Base-by-base conservation (phyloP, 2,329 filamentous ascomycete genomes). In the Colletotrichum echinochloae region DNA sequence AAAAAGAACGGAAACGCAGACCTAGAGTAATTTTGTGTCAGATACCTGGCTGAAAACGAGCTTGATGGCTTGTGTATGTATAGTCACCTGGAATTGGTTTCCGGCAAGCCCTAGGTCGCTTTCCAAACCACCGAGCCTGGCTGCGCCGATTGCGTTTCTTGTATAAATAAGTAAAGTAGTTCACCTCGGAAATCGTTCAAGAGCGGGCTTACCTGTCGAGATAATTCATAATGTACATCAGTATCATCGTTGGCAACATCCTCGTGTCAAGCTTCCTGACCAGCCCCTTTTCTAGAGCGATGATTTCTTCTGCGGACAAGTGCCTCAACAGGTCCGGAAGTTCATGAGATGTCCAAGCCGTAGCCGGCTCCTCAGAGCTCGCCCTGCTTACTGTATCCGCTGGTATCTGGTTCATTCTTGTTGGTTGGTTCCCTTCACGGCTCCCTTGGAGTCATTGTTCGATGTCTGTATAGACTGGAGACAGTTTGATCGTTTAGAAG, bases 141-240 rank as follows among this genome's bases (percentile, higher is more conserved):
- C 88, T 33, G 82, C 81, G 3, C 87, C 87, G 65, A 90, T 88
- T 66, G 89, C 64, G 23, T 70, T 70, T 16, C 67, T 66, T 30
- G 7, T 12, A 9, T 3, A 5, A 6, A 5, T 35, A 23, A 35
- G 20, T 7, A 12, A 5, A 2, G 2, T 5, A 6, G 9, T 60
- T 9, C 6, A 6, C 20, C 23, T 2, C 8, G 2, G 23, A 12
- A 7, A 12, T 2, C 6, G 18, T 14, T 14, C 4, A n/a, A 12
- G 20, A 14, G 9, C 8, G 1, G 2, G 52, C 73, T 65, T 64
- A 78, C 78, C 75, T 75, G 52, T 90, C 88, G 16, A 92, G 80
- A 76, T 91, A 92, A 75, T 92, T 92, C 82, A 92, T 82, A 74
- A 92, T 90, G 74, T 92, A 93, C 84, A 93, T 92, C 56, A 92